Conservation (phyloP, 1,139 yeast genomes). For the Candida smagusa region DNA sequence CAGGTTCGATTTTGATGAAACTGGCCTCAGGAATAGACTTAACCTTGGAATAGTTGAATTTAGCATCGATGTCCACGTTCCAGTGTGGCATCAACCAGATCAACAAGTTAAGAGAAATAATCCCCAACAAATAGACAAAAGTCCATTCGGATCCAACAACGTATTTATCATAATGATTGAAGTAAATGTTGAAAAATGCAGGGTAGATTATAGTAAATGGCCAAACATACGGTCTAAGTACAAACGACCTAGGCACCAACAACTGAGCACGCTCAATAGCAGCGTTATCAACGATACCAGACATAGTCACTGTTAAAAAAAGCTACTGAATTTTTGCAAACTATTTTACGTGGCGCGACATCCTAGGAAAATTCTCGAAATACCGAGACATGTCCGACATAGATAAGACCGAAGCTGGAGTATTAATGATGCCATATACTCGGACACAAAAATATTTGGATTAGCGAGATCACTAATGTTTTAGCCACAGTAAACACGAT, state of each 20-base stretch:
- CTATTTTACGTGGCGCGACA: too few species aligned
- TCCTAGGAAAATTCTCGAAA: too few species aligned
- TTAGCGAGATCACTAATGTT: too few species aligned
- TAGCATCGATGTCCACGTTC: slow-evolving; percentile 71
- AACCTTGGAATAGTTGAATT: slow-evolving; percentile 66
- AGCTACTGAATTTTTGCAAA: too few species aligned
- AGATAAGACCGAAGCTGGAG: too few species aligned
- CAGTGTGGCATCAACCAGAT: slow-evolving; percentile 94
- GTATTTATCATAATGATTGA: slow-evolving; percentile 69
- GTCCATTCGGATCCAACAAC: slow-evolving; percentile 86
- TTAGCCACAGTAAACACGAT: too few species aligned
- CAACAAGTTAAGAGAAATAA: slow-evolving; percentile 69
- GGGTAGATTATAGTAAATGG: slow-evolving; percentile 85
- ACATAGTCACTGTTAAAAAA: slow-evolving; percentile 19
- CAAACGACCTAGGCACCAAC: slow-evolving; percentile 62
- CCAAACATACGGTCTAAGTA: slow-evolving; percentile 75
- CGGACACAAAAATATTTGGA: too few species aligned
- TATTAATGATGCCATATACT: too few species aligned
- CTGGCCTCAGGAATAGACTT: slow-evolving; percentile 57
- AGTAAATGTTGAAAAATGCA: slow-evolving; percentile 62
- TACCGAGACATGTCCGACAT: too few species aligned
- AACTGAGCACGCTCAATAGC: slow-evolving; percentile 64
- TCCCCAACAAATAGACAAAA: slow-evolving; percentile 74
- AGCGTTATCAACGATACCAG: slow-evolving; percentile 50
- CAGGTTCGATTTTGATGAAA: slow-evolving; percentile 73